Evolutionary conservation across 179 eudicot species (phyloP), one percentile per base, ranked within the genome.

Genomic region (Patellifolia procumbens): DNA sequence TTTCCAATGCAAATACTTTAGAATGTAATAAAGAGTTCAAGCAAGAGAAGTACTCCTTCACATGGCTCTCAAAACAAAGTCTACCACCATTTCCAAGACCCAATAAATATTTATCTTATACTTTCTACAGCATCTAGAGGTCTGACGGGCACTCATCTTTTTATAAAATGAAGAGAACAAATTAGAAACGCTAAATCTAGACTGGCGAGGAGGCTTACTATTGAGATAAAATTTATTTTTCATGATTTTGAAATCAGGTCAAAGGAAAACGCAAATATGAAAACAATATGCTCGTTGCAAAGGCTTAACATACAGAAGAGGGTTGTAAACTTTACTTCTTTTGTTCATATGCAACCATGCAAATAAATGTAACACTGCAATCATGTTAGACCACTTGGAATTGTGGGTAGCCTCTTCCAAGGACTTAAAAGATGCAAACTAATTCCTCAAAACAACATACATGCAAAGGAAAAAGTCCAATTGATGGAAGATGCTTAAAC

Each of bases 401-500:
- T 48, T 15, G 0, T 11, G 12, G 39, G 55, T 15, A 51, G 72
- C 65, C 32, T 64, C 39, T 70, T 46, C 35, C 46, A 59, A 74
- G 49, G 37, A 19, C 4, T 19, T 49, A 68, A 55, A 37, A 74
- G 45, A 45, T 24, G 43, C 28, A 65, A n/a, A 48, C 35, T 49
- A 74, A 24, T 68, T 73, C 5, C 45, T 48, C 46, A 70, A 51
- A 77, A 83, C 65, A 68, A 84, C 97, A 71, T 87, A 94, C 98
- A 77, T 87, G 85, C 78, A 91, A 81, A 32, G 97, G 92, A 67
- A 81, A 86, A 71, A 88, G 80, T 63, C 89, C 79, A 68, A 88
- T 82, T 63, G 98, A 92, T 4, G 98, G 97, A 79, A 94, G 88
- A 89, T 92, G 97, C 88, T 89, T 94, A 82, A 89, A 94, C 48